These are phyloP conservation scores for Lachnellula suecica DNA, from an alignment of 2,329 filamentous ascomycete genomes.

Conservation along the genomic window DNA sequence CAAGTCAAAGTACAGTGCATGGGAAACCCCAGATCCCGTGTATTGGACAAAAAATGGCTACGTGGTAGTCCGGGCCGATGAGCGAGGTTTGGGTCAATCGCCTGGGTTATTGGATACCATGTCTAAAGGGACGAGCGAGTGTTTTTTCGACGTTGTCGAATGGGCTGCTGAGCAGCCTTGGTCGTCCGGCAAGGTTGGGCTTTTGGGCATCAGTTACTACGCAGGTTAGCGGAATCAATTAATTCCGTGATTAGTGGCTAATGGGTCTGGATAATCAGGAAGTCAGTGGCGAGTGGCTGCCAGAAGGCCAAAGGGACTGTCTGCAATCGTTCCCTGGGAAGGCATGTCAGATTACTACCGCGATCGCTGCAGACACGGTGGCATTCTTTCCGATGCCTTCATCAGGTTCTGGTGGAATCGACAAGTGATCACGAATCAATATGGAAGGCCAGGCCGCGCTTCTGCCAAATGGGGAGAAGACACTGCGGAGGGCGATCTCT, in stretches of 20 bases:
- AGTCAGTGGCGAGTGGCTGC: constrained; percentile 56
- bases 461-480: constrained; percentile 33
- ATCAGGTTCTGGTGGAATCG: constrained; percentile 67
- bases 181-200: constrained; percentile 49
- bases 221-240: constrained; percentile 32
- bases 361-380: constrained; percentile 60
- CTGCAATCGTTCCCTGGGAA: constrained; percentile 54
- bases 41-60: constrained; percentile 44
- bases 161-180: constrained; percentile 50
- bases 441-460: constrained; percentile 53
- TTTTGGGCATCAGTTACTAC: constrained; percentile 52
- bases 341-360: constrained; percentile 56
- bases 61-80: constrained; percentile 45
- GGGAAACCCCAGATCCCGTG: constrained; percentile 43
- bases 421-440: constrained; percentile 67
- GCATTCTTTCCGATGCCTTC: constrained; percentile 58
- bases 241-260: constrained; percentile 10
- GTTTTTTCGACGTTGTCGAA: constrained; percentile 50
- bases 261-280: constrained; percentile 10
- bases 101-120: constrained; percentile 52
- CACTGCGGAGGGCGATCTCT: constrained; percentile 58
- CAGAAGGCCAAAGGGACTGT: constrained; percentile 47
- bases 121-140: constrained; percentile 49
- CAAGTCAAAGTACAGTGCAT: constrained; percentile 40
- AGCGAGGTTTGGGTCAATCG: constrained; percentile 50